These are phyloP conservation scores for Tolypocladium endophyticum DNA, from an alignment of 2,329 filamentous ascomycete species.

Conservation along the genomic window DNA sequence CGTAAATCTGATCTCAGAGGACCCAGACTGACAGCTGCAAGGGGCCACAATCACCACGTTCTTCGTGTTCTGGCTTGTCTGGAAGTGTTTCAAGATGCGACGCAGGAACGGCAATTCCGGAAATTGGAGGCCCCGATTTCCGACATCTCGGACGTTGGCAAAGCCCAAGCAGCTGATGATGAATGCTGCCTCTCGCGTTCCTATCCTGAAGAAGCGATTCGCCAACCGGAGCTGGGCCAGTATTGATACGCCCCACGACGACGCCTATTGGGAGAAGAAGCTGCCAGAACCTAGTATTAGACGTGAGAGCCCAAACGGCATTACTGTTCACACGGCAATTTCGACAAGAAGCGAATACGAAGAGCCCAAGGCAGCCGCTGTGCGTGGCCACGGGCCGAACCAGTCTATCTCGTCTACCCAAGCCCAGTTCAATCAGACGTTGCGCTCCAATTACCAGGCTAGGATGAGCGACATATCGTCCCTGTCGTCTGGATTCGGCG, in stretches of 20 bases:
- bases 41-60: conserved; percentile 34
- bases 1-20: background rate
- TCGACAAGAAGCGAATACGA: conserved; percentile 2
- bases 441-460: conserved; percentile 7
- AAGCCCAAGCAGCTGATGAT: conserved; percentile 4
- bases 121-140: conserved; percentile 13
- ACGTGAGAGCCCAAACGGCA: background rate
- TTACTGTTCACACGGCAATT: conserved; percentile 6
- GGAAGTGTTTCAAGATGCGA: conserved; percentile 16
- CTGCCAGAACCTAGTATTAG: background rate
- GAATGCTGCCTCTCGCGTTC: conserved; percentile 15
- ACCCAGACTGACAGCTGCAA: background rate
- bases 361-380: background rate
- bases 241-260: conserved; percentile 17
- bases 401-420: conserved; percentile 3
- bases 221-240: conserved; percentile 22
- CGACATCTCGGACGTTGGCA: background rate
- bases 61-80: conserved; percentile 33
- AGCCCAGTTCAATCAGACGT: conserved; percentile 6
- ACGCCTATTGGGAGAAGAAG: conserved; percentile 5
- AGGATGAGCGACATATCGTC: conserved; percentile 45
- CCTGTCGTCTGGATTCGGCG: conserved; percentile 54
- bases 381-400: background rate
- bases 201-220: conserved; percentile 23
- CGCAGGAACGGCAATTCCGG: conserved; percentile 21